phyloP scores from a whole-genome alignment of 2,329 filamentous ascomycete species.

The Fusarium hainanense region DNA sequence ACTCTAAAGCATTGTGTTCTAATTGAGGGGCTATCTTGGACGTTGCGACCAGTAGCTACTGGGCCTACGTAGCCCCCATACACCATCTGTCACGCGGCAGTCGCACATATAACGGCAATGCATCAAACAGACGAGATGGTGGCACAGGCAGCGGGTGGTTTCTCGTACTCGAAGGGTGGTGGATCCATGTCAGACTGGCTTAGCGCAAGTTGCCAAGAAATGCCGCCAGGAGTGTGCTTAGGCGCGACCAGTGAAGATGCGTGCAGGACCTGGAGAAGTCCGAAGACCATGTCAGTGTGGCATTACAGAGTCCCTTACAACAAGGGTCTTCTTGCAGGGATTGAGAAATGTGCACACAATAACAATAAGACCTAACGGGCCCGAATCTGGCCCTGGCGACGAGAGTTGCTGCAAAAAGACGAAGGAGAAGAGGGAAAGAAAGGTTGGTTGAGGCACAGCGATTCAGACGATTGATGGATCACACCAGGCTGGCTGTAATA shows the following conservation, averaged over 20 bases:
- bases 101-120: slow-evolving; percentile 30
- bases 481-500: not conserved
- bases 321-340: slow-evolving; percentile 29
- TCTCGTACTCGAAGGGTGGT: not conserved
- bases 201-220: slow-evolving; percentile 35
- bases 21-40: slow-evolving; percentile 9
- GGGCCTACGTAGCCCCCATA: not conserved
- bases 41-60: slow-evolving; percentile 1
- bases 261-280: slow-evolving; percentile 4
- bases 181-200: slow-evolving; percentile 4
- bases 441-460: not conserved
- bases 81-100: slow-evolving; percentile 13
- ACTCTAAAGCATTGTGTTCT: slow-evolving; percentile 6
- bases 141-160: slow-evolving; percentile 11
- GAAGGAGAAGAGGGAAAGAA: slow-evolving; percentile 1
- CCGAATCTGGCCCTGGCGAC: slow-evolving; percentile 10
- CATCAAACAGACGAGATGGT: slow-evolving; percentile 16
- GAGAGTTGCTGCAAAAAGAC: not conserved
- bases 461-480: not conserved
- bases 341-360: slow-evolving; percentile 7
- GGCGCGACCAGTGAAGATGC: slow-evolving; percentile 13
- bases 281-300: slow-evolving; percentile 20
- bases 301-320: slow-evolving; percentile 27
- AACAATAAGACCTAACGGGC: slow-evolving; percentile 8
- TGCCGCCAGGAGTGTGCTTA: slow-evolving; percentile 2